A percentile compares a stretch with the other conserved stretches of the same genome.
These are phyloP conservation scores for Arabis alpina DNA, from an alignment of 345 rosid species.

Conservation along the genomic window DNA sequence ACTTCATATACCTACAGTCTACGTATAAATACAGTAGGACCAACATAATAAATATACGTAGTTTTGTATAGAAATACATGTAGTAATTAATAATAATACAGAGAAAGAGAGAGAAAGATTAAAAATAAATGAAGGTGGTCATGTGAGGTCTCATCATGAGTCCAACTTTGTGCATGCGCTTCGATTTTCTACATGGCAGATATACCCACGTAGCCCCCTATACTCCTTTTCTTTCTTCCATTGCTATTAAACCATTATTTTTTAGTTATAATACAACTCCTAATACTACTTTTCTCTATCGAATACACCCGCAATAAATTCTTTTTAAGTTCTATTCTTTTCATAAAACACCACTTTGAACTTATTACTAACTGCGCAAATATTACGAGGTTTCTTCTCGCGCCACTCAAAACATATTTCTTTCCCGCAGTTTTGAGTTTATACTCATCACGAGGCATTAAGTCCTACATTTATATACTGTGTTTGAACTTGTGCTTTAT, in stretches of 20 bases:
- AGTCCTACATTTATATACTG: too few species aligned
- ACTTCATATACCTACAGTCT: slow-evolving; percentile 23
- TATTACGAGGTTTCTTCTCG: slow-evolving; percentile 42
- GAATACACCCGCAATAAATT: slow-evolving; percentile 25
- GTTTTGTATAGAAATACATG: neutral
- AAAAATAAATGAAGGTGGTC: slow-evolving; percentile 40
- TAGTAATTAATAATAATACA: slow-evolving; percentile 12
- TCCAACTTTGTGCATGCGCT: slow-evolving; percentile 52
- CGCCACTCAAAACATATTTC: slow-evolving; percentile 35
- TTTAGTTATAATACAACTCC: neutral
- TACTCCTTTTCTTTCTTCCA: neutral
- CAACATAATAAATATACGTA: slow-evolving; percentile 4
- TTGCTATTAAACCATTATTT: neutral
- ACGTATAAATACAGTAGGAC: slow-evolving; percentile 1
- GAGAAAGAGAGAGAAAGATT: neutral
- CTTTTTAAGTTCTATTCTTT: slow-evolving; percentile 36
- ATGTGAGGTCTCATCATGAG: slow-evolving; percentile 50
- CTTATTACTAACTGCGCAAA: neutral
- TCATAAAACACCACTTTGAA: slow-evolving; percentile 29
- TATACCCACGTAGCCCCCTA: slow-evolving; percentile 36
- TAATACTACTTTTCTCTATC: slow-evolving; percentile 23
- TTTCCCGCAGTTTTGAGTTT: slow-evolving; percentile 1
- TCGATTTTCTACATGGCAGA: slow-evolving; percentile 48
- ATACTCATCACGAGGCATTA: neutral
- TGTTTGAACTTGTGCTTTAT: neutral